Evolutionary conservation across 1,139 yeast species (phyloP), one percentile per base, ranked within the genome.

Genomic region (Debaryomyces udenii): DNA sequence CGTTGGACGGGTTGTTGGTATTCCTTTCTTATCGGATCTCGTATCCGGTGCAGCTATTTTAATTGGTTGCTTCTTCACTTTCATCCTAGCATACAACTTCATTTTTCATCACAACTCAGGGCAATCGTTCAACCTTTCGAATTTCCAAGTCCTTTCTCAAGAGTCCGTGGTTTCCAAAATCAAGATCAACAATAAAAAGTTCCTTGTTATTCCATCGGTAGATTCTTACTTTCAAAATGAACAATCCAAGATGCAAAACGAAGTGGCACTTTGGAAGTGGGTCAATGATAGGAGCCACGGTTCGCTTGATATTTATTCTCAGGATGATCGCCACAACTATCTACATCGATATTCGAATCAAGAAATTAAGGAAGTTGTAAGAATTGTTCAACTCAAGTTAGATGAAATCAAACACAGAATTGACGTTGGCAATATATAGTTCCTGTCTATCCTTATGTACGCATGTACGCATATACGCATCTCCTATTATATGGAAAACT

Each of bases 211-310:
- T 24, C 83, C 84, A 1, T 64, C 73, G 9, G 57, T 71, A 34
- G 76, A 73, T 6, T 59, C 76, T 13, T 62, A 62, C 16, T 57
- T 76, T 40, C 61, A 65, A 38, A 64, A 68, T 44, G 59, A 58
- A 10, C 51, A 59, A 31, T 49, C 61, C 39, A 55, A 63, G 39
- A 52, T 70, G 47, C 70, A 74, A 42, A 78, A 82, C 44, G 95
- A 89, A 60, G 74, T 76, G 29, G 76, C 77, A 31, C 61, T 90
- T 42, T 90, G 96, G 96, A 75, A 80, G 38, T 90, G 96, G 96
- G 74, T 89, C 33, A 79, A 81, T 41, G 77, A 76, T 35, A 73
- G 86, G 39, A 74, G 74, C 37, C 62, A 57, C 4, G 53, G 59
- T 26, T 49, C 53, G 28, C 39, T 61, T n/a, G 45, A 52, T 9